Percentiles rank a stretch among this genome's conserved stretches.
Conservation (phyloP, 2,329 filamentous ascomycete genomes). For the Diaporthe vexans region DNA sequence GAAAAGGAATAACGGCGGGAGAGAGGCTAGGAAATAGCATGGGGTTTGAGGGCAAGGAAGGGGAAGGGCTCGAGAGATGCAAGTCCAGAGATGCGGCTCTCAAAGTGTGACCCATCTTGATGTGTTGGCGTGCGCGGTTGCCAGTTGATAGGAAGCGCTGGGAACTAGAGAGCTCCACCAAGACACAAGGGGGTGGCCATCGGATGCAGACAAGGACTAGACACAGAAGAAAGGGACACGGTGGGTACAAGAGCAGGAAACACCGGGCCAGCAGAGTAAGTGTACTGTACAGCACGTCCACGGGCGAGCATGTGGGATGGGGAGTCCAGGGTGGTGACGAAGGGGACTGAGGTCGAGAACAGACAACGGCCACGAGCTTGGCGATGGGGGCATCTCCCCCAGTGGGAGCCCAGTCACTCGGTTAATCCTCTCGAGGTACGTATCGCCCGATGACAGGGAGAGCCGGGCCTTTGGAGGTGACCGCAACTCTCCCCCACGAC, state of each 20-base stretch:
- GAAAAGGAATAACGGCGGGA: constrained; percentile 52
- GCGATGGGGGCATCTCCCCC: constrained; percentile 37
- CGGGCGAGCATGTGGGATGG: constrained; percentile 37
- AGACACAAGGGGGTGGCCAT: constrained; percentile 60
- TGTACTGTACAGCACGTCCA: constrained; percentile 36
- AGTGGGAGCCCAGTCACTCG: constrained; percentile 31
- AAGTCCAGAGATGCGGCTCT: constrained; percentile 76
- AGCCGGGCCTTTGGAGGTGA: constrained; percentile 39
- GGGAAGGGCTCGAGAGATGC: constrained; percentile 67
- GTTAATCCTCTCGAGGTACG: constrained; percentile 35
- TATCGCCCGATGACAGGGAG: constrained; percentile 39
- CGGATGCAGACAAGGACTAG: constrained; percentile 41
- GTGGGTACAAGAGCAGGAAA: constrained; percentile 39
- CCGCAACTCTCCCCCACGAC: constrained; percentile 38
- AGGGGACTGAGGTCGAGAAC: constrained; percentile 32
- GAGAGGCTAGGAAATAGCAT: constrained; percentile 52
- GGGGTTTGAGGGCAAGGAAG: constrained; percentile 41
- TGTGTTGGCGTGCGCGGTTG: constrained; percentile 90
- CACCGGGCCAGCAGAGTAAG: constrained; percentile 32
- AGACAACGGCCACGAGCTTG: constrained; percentile 37
- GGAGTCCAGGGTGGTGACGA: constrained; percentile 31
- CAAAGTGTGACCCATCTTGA: constrained; percentile 79
- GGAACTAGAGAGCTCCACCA: constrained; percentile 74
- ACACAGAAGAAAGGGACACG: constrained; percentile 41
- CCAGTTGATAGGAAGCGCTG: constrained; percentile 81